Conservation (phyloP, 1,284 basidiomycete genomes). For the Phlebopus sp. region DNA sequence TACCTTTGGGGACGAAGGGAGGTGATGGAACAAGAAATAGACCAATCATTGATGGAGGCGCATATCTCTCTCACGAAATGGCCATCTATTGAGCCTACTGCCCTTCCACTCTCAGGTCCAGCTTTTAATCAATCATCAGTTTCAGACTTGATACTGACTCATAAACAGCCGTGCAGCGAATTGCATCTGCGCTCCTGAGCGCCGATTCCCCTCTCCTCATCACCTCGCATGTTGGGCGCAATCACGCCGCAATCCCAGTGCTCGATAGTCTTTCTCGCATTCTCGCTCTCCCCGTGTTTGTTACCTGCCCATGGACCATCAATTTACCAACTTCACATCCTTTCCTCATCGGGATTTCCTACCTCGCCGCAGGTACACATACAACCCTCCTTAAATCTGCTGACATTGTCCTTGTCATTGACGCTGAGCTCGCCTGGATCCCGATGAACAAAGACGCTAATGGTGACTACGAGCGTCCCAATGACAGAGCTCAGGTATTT, state of each 20-base stretch:
- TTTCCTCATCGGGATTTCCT: slow-evolving; percentile 50
- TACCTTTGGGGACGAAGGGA: slow-evolving; percentile 74
- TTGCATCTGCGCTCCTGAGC: slow-evolving; percentile 46
- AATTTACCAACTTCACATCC: slow-evolving; percentile 59
- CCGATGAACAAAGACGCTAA: slow-evolving; percentile 42
- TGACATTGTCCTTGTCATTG: slow-evolving; percentile 62
- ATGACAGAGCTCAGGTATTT: slow-evolving; percentile 47
- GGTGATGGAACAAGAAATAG: slow-evolving; percentile 63
- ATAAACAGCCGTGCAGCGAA: slow-evolving; percentile 39
- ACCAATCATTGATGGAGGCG: slow-evolving; percentile 33
- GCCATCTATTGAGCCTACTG: slow-evolving; percentile 49
- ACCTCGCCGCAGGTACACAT: slow-evolving; percentile 40
- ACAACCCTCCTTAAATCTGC: slow-evolving; percentile 48
- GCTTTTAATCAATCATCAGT: slow-evolving; percentile 5
- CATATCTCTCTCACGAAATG: slow-evolving; percentile 39
- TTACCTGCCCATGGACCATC: slow-evolving; percentile 49
- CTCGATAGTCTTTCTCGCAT: slow-evolving; percentile 48
- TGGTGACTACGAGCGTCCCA: slow-evolving; percentile 33
- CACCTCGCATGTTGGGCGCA: slow-evolving; percentile 61
- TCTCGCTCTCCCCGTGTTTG: slow-evolving; percentile 55
- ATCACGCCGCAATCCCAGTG: slow-evolving; percentile 44
- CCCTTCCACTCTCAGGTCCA: slow-evolving; percentile 46
- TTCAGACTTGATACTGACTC: neutral
- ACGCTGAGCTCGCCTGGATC: slow-evolving; percentile 69
- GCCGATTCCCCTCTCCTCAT: slow-evolving; percentile 62